Evolutionary conservation across 805 yeast species (phyloP).

Genomic region (Metschnikowia aberdeeniae): DNA sequence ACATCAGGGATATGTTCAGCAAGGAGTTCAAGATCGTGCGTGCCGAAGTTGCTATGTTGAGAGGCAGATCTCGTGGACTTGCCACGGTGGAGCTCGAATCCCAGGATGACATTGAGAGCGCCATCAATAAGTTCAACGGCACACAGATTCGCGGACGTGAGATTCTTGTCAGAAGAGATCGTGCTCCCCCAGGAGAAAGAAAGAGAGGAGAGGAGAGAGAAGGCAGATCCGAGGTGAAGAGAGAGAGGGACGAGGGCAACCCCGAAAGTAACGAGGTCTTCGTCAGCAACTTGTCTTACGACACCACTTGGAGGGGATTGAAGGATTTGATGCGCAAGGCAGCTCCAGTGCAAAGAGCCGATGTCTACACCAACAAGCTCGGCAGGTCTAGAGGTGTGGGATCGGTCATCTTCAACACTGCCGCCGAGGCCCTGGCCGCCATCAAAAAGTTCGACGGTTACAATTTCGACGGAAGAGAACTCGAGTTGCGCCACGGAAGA

Average conservation of each 20-base stretch:
- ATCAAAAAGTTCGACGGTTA: conserved; percentile 64
- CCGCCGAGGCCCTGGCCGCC: conserved; percentile 69
- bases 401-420: conserved; percentile 63
- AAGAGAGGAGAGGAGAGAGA: conserved; percentile 20
- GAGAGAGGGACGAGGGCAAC: conserved; percentile 18
- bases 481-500: conserved; percentile 76
- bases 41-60: conserved; percentile 76
- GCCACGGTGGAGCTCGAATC: conserved; percentile 81
- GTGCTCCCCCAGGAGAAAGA: conserved; percentile 65
- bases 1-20: conserved; percentile 57
- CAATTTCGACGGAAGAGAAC: conserved; percentile 67
- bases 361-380: conserved; percentile 57
- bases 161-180: conserved; percentile 86
- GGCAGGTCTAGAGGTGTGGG: conserved; percentile 89
- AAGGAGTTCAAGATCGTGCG: conserved; percentile 50
- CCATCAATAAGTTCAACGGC: conserved; percentile 68
- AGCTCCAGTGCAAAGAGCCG: conserved; percentile 81
- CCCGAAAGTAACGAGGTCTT: conserved; percentile 57
- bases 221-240: conserved; percentile 8
- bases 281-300: conserved; percentile 78
- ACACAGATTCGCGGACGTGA: conserved; percentile 65
- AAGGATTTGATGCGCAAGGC: conserved; percentile 77
- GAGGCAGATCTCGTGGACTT: conserved; percentile 85
- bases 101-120: conserved; percentile 61
- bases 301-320: conserved; percentile 78